phyloP scores from a whole-genome alignment of 352 stramenopile species.

The Globisporangium carolinianum region DNA sequence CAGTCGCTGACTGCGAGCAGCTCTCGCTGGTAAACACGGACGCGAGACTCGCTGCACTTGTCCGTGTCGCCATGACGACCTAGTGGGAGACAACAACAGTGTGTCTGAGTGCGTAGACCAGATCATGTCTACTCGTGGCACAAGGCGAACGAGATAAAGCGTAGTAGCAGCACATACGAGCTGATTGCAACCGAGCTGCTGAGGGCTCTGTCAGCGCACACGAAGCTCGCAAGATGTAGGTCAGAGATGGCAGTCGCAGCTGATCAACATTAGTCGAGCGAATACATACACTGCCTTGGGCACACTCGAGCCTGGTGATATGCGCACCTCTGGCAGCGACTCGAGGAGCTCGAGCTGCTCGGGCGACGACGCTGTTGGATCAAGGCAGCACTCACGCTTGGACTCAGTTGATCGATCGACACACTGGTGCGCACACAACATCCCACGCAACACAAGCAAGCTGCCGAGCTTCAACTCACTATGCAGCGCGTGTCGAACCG shows the following conservation, averaged over 20 bases:
- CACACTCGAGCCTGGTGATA: background rate
- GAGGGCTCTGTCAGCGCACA: background rate
- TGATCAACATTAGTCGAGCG: background rate
- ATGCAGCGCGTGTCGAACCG: background rate
- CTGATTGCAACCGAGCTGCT: background rate
- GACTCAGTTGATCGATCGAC: too few species aligned
- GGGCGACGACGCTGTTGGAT: conserved; percentile 10
- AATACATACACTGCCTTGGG: background rate
- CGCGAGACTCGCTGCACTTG: conserved; percentile 5
- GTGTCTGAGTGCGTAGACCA: background rate
- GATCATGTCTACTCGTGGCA: background rate
- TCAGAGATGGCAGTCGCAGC: background rate
- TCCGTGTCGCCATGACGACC: background rate
- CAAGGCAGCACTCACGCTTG: too few species aligned
- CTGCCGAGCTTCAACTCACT: background rate
- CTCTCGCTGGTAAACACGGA: background rate
- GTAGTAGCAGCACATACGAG: background rate
- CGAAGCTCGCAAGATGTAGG: background rate
- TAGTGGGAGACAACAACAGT: background rate
- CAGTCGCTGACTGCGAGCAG: background rate
- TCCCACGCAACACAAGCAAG: too few species aligned
- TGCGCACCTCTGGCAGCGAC: conserved; percentile 19
- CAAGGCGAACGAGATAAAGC: background rate
- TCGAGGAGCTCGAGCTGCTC: conserved; percentile 23
- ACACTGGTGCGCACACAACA: too few species aligned